Conservation (phyloP, 2,329 filamentous ascomycete genomes). For the Alternaria novae-zelandiae region DNA sequence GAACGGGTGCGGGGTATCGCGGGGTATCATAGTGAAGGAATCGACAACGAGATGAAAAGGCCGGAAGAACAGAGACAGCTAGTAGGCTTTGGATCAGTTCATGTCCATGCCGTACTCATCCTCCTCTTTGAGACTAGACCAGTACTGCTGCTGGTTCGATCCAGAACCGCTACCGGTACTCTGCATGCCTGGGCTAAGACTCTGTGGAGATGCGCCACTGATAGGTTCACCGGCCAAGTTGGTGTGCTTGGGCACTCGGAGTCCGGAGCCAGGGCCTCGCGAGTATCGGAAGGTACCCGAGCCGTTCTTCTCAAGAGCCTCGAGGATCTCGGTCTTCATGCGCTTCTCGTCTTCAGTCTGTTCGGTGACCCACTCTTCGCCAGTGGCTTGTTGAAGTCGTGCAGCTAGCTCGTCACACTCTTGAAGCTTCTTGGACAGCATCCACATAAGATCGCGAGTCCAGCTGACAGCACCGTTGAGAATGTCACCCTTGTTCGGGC, state of each 20-base stretch:
- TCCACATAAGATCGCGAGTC: slow-evolving; percentile 98
- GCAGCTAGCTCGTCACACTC: slow-evolving; percentile 88
- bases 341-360: slow-evolving; percentile 89
- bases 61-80: slow-evolving; percentile 7
- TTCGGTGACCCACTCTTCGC: slow-evolving; percentile 42
- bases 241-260: slow-evolving; percentile 91
- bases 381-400: slow-evolving; percentile 57
- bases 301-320: slow-evolving; percentile 83
- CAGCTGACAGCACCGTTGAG: slow-evolving; percentile 96
- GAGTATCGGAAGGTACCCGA: slow-evolving; percentile 81
- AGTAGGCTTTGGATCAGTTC: slow-evolving; percentile 37
- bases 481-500: slow-evolving; percentile 98
- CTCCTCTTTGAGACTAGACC: slow-evolving; percentile 85
- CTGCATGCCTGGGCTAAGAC: slow-evolving; percentile 60
- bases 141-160: slow-evolving; percentile 59
- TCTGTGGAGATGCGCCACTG: slow-evolving; percentile 63
- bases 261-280: slow-evolving; percentile 79
- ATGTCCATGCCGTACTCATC: slow-evolving; percentile 86
- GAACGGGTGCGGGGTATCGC: slow-evolving; percentile 43
- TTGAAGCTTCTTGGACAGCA: slow-evolving; percentile 85
- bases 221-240: slow-evolving; percentile 85
- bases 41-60: slow-evolving; percentile 22
- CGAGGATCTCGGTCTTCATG: slow-evolving; percentile 91
- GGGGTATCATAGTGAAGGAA: slow-evolving; percentile 45
- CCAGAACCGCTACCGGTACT: slow-evolving; percentile 71